Evolutionary conservation across 1,139 yeast species (phyloP).

Genomic region (Hyphopichia burtonii): DNA sequence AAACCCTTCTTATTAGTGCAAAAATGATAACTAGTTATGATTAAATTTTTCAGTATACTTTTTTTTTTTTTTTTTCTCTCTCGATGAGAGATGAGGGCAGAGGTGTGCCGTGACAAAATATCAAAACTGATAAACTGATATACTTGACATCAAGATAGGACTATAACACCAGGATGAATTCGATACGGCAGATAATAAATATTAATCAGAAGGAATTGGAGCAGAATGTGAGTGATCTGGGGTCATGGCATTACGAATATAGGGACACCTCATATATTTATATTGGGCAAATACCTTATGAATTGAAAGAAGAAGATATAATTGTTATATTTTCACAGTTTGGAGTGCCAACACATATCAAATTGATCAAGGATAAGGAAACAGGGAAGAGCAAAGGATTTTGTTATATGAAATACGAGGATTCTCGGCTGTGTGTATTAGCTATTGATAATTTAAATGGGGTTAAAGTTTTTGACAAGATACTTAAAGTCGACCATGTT

Average conservation of each 20-base stretch:
- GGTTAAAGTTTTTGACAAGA: constrained; percentile 54
- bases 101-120: background rate
- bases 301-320: constrained; percentile 71
- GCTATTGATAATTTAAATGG: constrained; percentile 93
- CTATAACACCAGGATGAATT: constrained; percentile 45
- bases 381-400: constrained; percentile 74
- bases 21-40: background rate
- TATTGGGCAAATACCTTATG: constrained; percentile 71
- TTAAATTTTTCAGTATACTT: background rate
- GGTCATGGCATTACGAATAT: constrained; percentile 91
- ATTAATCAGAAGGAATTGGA: constrained; percentile 70
- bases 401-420: constrained; percentile 81
- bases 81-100: background rate
- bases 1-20: background rate
- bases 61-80: background rate
- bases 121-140: background rate
- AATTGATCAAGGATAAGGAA: constrained; percentile 65
- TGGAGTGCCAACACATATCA: constrained; percentile 81
- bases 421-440: constrained; percentile 73
- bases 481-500: constrained; percentile 73
- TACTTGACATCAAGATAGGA: too few relatives aligned
- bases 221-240: constrained; percentile 54
- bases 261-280: constrained; percentile 57
- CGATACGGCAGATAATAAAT: constrained; percentile 50
- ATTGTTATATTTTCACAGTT: constrained; percentile 81